Conservation (phyloP, 2,329 filamentous ascomycete species). For the Clonostachys rosea region DNA sequence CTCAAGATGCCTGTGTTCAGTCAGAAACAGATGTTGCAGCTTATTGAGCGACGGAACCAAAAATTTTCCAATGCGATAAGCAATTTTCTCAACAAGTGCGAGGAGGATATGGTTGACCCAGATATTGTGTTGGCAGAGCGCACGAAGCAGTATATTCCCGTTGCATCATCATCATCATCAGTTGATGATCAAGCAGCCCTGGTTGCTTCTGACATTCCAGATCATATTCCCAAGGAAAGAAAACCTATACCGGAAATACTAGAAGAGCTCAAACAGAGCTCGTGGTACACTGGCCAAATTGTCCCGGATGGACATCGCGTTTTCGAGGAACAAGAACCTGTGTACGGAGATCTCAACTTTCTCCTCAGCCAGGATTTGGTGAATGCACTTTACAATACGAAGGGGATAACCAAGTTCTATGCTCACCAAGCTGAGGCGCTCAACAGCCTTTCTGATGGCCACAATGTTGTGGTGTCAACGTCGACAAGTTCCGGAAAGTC, state of each 20-base stretch:
- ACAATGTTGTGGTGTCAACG: constrained; percentile 87
- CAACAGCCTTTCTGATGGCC: constrained; percentile 76
- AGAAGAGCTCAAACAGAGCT: constrained; percentile 70
- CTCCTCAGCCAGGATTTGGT: constrained; percentile 84
- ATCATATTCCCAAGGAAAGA: constrained; percentile 73
- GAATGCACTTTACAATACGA: constrained; percentile 93
- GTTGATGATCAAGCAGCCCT: constrained; percentile 18
- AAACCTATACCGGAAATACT: constrained; percentile 82
- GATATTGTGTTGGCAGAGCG: constrained; percentile 58
- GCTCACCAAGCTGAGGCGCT: constrained; percentile 92
- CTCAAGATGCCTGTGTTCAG: constrained; percentile 90
- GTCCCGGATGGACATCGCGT: constrained; percentile 90
- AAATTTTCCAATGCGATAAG: constrained; percentile 79
- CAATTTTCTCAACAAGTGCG: constrained; percentile 71
- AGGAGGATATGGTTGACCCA: constrained; percentile 60
- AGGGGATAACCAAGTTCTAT: constrained; percentile 80
- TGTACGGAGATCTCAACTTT: constrained; percentile 82
- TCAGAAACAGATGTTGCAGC: constrained; percentile 82
- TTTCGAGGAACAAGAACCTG: constrained; percentile 77
- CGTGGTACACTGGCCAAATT: constrained; percentile 91
- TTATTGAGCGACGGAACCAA: constrained; percentile 85
- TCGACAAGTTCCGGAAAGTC: constrained; percentile 97
- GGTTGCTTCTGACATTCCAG: constrained; percentile 48
- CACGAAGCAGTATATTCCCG: constrained; percentile 57
- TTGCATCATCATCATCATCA: constrained; percentile 19